phyloP scores from a whole-genome alignment of 164 flowering plant species.

The Annona squamosa region DNA sequence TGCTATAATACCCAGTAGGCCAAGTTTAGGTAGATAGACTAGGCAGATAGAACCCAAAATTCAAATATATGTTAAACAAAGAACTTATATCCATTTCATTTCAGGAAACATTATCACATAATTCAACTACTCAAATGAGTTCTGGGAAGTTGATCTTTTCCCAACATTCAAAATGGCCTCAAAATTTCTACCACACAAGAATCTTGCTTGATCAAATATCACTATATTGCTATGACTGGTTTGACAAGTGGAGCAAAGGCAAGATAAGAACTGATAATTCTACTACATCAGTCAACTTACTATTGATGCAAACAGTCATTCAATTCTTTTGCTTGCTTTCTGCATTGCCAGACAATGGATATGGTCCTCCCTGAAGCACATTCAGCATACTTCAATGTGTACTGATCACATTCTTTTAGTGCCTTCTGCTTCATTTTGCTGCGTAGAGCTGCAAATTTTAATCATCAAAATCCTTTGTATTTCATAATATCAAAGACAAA shows the following conservation, averaged over 20 bases:
- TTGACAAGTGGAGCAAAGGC: not conserved
- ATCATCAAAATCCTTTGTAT: not conserved
- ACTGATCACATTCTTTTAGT: conserved; percentile 63
- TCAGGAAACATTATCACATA: not conserved
- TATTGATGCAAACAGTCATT: conserved; percentile 76
- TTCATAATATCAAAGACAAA: not conserved
- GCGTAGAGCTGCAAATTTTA: conserved; percentile 58
- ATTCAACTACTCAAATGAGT: not conserved
- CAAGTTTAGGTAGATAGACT: too few species aligned
- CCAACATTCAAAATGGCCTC: not conserved
- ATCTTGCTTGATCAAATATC: not conserved
- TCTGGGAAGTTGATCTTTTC: not conserved
- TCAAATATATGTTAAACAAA: too few species aligned
- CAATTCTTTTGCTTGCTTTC: conserved; percentile 70
- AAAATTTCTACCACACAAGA: not conserved
- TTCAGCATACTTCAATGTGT: conserved; percentile 65
- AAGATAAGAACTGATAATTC: not conserved
- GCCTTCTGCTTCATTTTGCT: conserved; percentile 98
- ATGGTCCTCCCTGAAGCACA: conserved; percentile 78
- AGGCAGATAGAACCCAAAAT: too few species aligned
- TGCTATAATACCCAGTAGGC: too few species aligned
- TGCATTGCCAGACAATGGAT: conserved; percentile 77
- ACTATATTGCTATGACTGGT: not conserved
- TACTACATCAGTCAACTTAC: conserved; percentile 38
- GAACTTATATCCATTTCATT: not conserved